Base-by-base conservation (phyloP, 2,329 filamentous ascomycete species). In the Venturia pyrina region DNA sequence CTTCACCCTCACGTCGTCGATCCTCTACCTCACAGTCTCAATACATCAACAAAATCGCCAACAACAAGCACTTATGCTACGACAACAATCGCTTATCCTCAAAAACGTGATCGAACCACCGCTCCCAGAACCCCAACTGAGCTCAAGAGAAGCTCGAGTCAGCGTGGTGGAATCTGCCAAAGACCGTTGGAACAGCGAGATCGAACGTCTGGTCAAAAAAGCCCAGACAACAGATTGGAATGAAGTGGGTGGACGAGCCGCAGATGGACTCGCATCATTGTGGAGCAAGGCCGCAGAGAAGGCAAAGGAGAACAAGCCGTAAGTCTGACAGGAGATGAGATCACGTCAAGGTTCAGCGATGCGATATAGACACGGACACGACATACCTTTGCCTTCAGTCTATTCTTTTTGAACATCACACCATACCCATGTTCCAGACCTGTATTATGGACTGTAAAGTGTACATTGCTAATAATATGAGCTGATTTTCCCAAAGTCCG, bases 1-100 rank as follows among this genome's bases (percentile, higher is more conserved):
- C 73, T 74, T 82, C 68, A 82, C 80, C 67, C 76, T 82, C 65
- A 82, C 80, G 63, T 77, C 79, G 13, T 75, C 79, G n/a, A 62
- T 77, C 64, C 68, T 78, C 67, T 78, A 78, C 71, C 72, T 77
- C 65, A 73, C 73, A 32, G 66, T 76, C 32, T 71, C 74, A 43
- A 70, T 81, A 43, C 80, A 82, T 74, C 75, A 76, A n/a, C 75
- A 75, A 65, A 81, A 79, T 70, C 78, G 80, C 68, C 68, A 74
- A 61, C 73, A 77, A 68, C 80, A 82, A 74, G 73, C 78, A 62
- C 70, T 76, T 10, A 75, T 80, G 11, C 74, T 82, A 5, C 78
- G 76, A 67, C 79, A 81, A 70, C 79, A 81, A 72, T 73, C 76
- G 50, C 70, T 73, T 60, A 70, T 81, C 43, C 75, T 82, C 63